A percentile compares a stretch with the other conserved stretches of the same genome.
Conservation (phyloP, 305 asterid species). For the Coffea humblotiana region DNA sequence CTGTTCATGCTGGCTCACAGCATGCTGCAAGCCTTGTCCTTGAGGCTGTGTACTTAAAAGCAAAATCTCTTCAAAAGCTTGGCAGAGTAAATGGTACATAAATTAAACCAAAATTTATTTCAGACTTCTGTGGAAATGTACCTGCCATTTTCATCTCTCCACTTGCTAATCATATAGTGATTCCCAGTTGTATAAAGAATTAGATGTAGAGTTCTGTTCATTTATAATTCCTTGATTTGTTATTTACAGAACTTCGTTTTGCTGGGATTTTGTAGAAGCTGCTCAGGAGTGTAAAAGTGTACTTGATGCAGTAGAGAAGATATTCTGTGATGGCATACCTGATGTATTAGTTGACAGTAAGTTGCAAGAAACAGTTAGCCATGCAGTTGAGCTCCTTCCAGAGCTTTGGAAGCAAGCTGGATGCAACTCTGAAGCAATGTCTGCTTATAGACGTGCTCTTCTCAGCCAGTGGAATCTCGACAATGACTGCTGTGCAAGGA, state of each 20-base stretch:
- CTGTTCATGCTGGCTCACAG: constrained; percentile 59
- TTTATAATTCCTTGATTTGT: constrained; percentile 38
- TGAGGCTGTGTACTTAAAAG: constrained; percentile 92
- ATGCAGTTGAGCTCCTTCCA: constrained; percentile 95
- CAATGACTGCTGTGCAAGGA: constrained; percentile 83
- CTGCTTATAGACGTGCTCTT: constrained; percentile 87
- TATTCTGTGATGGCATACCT: constrained; percentile 76
- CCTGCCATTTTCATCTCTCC: background rate
- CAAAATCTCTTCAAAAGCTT: constrained; percentile 95
- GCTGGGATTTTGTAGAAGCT: constrained; percentile 70
- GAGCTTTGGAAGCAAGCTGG: constrained; percentile 90
- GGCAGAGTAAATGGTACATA: constrained; percentile 69
- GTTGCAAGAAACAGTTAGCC: constrained; percentile 93
- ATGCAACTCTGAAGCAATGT: constrained; percentile 61
- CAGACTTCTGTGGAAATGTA: background rate
- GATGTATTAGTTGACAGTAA: constrained; percentile 71
- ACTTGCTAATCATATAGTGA: background rate
- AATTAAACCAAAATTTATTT: constrained; percentile 14
- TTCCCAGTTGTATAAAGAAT: constrained; percentile 2
- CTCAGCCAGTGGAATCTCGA: constrained; percentile 96
- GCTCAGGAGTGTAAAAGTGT: constrained; percentile 89
- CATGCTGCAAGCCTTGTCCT: constrained; percentile 88
- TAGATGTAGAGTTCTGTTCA: constrained; percentile 17
- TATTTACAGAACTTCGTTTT: constrained; percentile 29
- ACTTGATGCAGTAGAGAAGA: constrained; percentile 96